Evolutionary conservation across 805 yeast species (phyloP), one percentile per base, ranked within the genome.

Genomic region (Candida ortonii): DNA sequence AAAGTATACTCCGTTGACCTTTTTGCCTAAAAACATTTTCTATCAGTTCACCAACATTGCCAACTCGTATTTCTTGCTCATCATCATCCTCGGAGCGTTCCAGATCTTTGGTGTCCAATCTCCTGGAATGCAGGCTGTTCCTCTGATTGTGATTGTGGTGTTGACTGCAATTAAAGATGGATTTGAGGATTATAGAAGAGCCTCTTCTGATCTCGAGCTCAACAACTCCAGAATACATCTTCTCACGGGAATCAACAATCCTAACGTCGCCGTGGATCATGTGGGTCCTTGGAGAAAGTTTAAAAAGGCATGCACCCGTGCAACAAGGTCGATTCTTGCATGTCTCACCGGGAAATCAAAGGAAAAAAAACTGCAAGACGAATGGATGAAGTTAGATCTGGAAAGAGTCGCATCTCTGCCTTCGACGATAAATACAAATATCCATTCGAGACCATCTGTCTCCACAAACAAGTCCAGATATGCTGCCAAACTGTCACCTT

Each of bases 111-210:
- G 94, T 29, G 88, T 81, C 14, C 68, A 74, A 20, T 68, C 67
- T 39, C 88, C 93, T 1, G 90, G 78, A 2, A 64, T 84, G 50
- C 81, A 84, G 14, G 84, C 88, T 3, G 89, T 83, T 21, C 94
- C 94, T 3, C 72, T 84, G 53, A 80, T 83, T 55, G 89, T 84
- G 36, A 83, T 84, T 64, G 88, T 84, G 13, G 66, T 69, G 35
- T 64, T 84, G 44, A 84, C 93, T 3, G 89, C 87, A 4, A 53
- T 79, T 43, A 80, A 82, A 51, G 93, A 84, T 59, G 89, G 82
- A 0, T 66, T 84, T 46, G 94, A 84, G 59, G 94, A 84, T 57
- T 80, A 74, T 44, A 68, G 84, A 38, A 70, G 94, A 49, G 72
- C 74, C 2, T 48, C 67, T 3, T 73, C 78, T 24, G 94, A 84